Evolutionary conservation across 148 eudicot genomes (phyloP), one percentile per base, ranked within the genome.

Genomic region (Camellia granthamiana): DNA sequence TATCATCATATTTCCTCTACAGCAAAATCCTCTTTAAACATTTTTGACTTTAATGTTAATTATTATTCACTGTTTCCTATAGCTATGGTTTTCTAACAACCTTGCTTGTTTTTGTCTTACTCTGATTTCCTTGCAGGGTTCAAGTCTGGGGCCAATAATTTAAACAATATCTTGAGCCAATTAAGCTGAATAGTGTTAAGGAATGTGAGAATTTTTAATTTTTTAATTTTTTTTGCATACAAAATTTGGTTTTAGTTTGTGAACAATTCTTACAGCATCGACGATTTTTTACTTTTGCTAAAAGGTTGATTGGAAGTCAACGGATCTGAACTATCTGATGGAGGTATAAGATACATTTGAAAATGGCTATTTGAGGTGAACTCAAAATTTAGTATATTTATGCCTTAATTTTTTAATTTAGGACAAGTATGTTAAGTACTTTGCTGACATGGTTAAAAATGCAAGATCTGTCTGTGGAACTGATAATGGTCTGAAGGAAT

Each of bases 101-200:
- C 12, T 63, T 21, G 38, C 42, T 65, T 71, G 49, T 71, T 61
- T 43, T 47, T 21, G 62, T 55, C n/a, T 41, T 18, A 30, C 65
- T 69, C 30, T 82, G 67, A 56, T 79, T 77, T 83, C 68, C 80
- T 65, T 61, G 77, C 86, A 96, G 98, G 97, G 99, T 84, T 96
- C 98, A 79, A 96, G 98, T 85, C 77, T 96, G 1, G 81, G 99
- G 99, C 74, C 98, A 93, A 81, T 96, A 93, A 81, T 96, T 90
- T 88, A 88, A 87, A 70, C 90, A 94, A 86, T 96, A 96, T 87
- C 98, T 96, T 73, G 89, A 89, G 82, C 98, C 98, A 15, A 96
- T 96, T 77, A 93, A 89, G 86, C 94, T 96, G 82, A 96, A 96
- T 79, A 93, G 91, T 85, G 89, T 93, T 69, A 75, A 86, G 87